Base-by-base conservation (phyloP, 2,329 filamentous ascomycete genomes). In the Mollisiaceae sp. region DNA sequence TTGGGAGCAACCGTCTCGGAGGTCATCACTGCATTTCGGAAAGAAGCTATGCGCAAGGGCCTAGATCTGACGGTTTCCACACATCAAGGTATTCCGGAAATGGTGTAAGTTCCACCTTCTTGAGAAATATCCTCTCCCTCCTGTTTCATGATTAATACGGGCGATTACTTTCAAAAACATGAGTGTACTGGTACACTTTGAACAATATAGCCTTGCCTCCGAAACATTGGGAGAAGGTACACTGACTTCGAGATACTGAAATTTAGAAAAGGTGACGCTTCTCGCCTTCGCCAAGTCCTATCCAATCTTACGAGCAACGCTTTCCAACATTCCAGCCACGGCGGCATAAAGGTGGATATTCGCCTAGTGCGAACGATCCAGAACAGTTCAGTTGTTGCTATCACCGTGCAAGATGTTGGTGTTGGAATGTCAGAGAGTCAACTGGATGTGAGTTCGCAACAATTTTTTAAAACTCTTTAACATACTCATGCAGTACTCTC, bases 281-380 rank as follows among this genome's bases (percentile, higher is more conserved):
- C 66, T 60, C 67, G 69, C 9, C 62, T 73, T 2, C 66, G 66
- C 60, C 69, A 73, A 56, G 66, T 69, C 8, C 47, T 73, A 6
- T 66, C 66, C 12, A 70, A 72, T 56, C 15, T 73, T 12, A 71
- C 69, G 8, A 69, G 65, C 32, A 72, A 73, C 58, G 69, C 70
- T 20, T 71, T 72, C 52, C 65, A 70, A 36, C 66, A 72, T 39
- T 70, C 69, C 3, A 38, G 65, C 18, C 57, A 59, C 11, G 66
- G 65, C 2, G 67, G 67, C 12, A 67, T 73, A 12, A 70, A 71
- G 50, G 67, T 75, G 6, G 70, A 73, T 32, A 67, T 75, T 38
- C 54, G 62, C 35, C 62, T 63, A 4, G 55, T 72, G 35, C 39
- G 24, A 0, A 62, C 61, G 4, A 65, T 60, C 45, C 67, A 64